Base-by-base conservation (phyloP, 768 basidiomycete species). In the Mycena latifolia region DNA sequence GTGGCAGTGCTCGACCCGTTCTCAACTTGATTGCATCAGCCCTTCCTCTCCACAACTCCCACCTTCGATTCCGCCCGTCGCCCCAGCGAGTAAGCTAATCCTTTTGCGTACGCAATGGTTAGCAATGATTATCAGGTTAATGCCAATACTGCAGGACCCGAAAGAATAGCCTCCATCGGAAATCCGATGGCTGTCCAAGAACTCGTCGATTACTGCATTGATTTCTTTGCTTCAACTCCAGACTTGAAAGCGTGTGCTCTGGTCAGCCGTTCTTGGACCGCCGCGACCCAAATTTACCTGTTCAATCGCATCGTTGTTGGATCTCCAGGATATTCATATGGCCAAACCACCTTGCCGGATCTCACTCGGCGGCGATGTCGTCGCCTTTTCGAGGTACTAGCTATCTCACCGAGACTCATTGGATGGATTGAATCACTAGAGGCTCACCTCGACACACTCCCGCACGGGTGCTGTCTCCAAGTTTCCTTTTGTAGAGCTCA, bases 211-310 rank as follows among this genome's bases (percentile, higher is more conserved):
- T 60, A 66, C 12, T 66, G 58, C 46, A 37, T 66, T 27, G 53
- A 66, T 45, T 66, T 66, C n/a, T 35, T 55, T 37, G 27, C 33
- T 25, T 66, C 64, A 0, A 2, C 24, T 24, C 35, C 58, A 37
- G 64, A 66, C 37, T 22, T 66, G 57, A 60, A 48, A 7, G 18
- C 46, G 24, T 66, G 64, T 24, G 52, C 64, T 3, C 58, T 66
- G 6, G 57, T 66, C 52, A 25, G 58, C 28, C 64, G 29, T 5
- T 22, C 31, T 25, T 66, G 64, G 64, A 48, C 53, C 6, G 9
- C 28, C 6, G 29, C 52, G 1, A 35, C 58, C 18, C 64, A 66
- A 20, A 39, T 39, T 43, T 53, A 64, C 28, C 51, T 64, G 15
- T 64, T 64, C 55, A 54, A 50, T 28, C 55, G 28, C 17, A 11